Conservation (phyloP, 306 rosid genomes). For the Lithocarpus polystachyus region DNA sequence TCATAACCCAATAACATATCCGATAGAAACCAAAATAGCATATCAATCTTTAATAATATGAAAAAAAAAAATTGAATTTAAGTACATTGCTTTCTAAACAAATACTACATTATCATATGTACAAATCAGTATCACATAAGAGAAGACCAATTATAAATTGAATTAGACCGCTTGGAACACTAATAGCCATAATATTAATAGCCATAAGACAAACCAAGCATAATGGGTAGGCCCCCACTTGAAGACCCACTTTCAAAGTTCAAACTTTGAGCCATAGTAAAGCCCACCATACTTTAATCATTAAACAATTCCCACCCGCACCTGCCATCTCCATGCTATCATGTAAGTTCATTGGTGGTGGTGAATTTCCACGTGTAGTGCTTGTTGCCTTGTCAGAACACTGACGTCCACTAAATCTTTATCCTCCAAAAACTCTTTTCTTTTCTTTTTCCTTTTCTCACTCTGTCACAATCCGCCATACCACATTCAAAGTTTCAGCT, state of each 20-base stretch:
- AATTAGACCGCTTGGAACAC: slow-evolving; percentile 14
- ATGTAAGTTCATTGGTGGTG: neutral
- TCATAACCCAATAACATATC: neutral
- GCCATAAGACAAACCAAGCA: slow-evolving; percentile 18
- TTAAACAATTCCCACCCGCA: neutral
- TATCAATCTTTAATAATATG: slow-evolving; percentile 19
- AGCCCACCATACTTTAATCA: slow-evolving; percentile 22
- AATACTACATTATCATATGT: slow-evolving; percentile 11
- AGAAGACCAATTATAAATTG: slow-evolving; percentile 11
- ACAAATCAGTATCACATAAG: slow-evolving; percentile 24
- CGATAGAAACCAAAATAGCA: slow-evolving; percentile 14
- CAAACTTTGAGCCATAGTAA: neutral
- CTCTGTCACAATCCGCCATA: slow-evolving; percentile 5
- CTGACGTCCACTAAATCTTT: neutral
- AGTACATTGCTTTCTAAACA: slow-evolving; percentile 23
- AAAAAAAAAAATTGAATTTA: slow-evolving; percentile 23
- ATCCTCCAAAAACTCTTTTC: slow-evolving; percentile 3
- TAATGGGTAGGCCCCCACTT: slow-evolving; percentile 16
- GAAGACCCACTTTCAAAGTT: slow-evolving; percentile 10
- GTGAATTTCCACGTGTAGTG: neutral
- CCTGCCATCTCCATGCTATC: slow-evolving; percentile 7
- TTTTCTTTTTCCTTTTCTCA: neutral
- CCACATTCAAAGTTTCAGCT: neutral
- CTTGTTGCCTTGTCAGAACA: slow-evolving; percentile 6
- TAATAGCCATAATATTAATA: neutral